These are phyloP conservation scores for Asterionellopsis glacialis DNA, from an alignment of 108 stramenopile genomes.

Conservation along the genomic window DNA sequence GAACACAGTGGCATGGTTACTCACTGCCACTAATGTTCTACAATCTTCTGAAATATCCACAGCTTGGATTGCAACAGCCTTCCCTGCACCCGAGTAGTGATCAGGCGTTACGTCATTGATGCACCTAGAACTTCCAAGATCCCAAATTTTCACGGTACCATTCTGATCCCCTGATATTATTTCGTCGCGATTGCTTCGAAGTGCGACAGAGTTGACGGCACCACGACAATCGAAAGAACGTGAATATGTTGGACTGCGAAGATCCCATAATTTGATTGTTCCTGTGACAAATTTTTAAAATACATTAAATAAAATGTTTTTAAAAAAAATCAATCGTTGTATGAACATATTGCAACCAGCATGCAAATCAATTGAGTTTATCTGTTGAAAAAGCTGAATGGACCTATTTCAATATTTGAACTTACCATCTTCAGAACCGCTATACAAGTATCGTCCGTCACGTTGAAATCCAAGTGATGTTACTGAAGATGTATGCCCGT, in stretches of 20 bases:
- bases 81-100: slow-evolving; percentile 26
- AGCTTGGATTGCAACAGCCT: slow-evolving; percentile 73
- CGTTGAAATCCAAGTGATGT: slow-evolving; percentile 96
- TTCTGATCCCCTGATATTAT: slow-evolving; percentile 90
- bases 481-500: slow-evolving; percentile 88
- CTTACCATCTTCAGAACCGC: slow-evolving; percentile 77
- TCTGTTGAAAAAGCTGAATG: not conserved
- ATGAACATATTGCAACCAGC: not conserved
- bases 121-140: slow-evolving; percentile 63
- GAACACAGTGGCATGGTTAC: slow-evolving; percentile 85
- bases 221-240: slow-evolving; percentile 85
- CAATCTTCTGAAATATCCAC: slow-evolving; percentile 81
- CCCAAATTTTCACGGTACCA: slow-evolving; percentile 86
- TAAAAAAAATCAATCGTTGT: not conserved
- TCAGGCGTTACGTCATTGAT: slow-evolving; percentile 73
- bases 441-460: slow-evolving; percentile 91
- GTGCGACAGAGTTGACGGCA: slow-evolving; percentile 90
- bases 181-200: slow-evolving; percentile 92
- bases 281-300: slow-evolving; percentile 13
- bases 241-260: slow-evolving; percentile 81
- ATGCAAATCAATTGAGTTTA: not conserved
- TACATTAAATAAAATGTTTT: not conserved
- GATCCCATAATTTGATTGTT: slow-evolving; percentile 89
- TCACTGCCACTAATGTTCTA: slow-evolving; percentile 73
- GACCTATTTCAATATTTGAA: slow-evolving; percentile 35